These are phyloP conservation scores for Emergomyces orientalis DNA, from an alignment of 2,329 filamentous ascomycete genomes.

Conservation along the genomic window DNA sequence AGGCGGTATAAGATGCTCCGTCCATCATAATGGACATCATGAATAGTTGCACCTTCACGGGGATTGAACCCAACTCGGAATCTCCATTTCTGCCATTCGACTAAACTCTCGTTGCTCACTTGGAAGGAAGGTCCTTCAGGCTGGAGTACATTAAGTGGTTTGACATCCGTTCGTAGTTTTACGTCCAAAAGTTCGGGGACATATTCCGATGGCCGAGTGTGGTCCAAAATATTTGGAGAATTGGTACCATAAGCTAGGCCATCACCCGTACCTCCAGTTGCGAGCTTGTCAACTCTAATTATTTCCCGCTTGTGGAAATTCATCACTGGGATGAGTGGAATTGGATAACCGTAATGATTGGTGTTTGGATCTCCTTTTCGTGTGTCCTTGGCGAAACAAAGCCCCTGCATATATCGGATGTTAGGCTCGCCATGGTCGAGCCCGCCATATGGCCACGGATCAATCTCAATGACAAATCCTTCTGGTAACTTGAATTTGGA, in stretches of 20 bases:
- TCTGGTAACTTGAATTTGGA: conserved; percentile 45
- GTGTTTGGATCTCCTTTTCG: conserved; percentile 44
- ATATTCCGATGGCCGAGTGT: conserved; percentile 47
- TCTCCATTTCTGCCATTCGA: conserved; percentile 57
- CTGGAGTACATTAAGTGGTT: conserved; percentile 61
- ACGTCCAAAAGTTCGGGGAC: conserved; percentile 41
- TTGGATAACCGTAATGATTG: conserved; percentile 54
- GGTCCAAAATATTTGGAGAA: conserved; percentile 42
- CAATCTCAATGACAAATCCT: conserved; percentile 47
- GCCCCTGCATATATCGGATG: conserved; percentile 45
- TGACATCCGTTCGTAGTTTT: conserved; percentile 45
- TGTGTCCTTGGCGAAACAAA: conserved; percentile 45
- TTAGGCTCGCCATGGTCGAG: conserved; percentile 40
- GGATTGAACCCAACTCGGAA: conserved; percentile 60
- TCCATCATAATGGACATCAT: conserved; percentile 56
- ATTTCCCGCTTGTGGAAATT: conserved; percentile 48
- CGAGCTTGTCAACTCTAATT: conserved; percentile 49
- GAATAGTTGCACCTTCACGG: conserved; percentile 57
- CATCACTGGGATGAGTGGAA: conserved; percentile 53
- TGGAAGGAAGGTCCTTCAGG: conserved; percentile 57
- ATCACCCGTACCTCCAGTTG: conserved; percentile 44
- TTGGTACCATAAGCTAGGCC: conserved; percentile 35
- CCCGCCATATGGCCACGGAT: conserved; percentile 51
- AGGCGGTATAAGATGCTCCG: conserved; percentile 56
- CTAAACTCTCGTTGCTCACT: conserved; percentile 41